phyloP scores from a whole-genome alignment of 1,139 yeast genomes.

The Lizanozyma gosingica region DNA sequence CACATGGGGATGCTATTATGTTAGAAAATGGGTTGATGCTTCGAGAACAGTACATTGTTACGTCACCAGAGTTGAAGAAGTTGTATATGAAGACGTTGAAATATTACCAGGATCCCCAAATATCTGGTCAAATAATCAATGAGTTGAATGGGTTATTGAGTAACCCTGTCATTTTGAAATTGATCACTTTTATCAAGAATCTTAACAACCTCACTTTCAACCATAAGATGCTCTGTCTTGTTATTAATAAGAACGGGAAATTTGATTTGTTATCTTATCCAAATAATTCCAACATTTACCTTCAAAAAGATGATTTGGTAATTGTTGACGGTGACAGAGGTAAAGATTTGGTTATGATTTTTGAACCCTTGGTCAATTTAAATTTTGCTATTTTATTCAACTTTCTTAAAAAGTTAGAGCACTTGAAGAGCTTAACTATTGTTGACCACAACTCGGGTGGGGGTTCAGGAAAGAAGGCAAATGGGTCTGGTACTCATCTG shows the following conservation, averaged over 20 bases:
- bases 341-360: constrained; percentile 41
- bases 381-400: constrained; percentile 67
- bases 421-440: constrained; percentile 62
- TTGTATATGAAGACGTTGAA: constrained; percentile 34
- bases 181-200: constrained; percentile 34
- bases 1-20: constrained; percentile 11
- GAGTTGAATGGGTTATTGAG: constrained; percentile 24
- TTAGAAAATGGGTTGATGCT: constrained; percentile 51
- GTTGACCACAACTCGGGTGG: constrained; percentile 13
- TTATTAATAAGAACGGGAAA: constrained; percentile 49
- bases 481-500: constrained; percentile 24
- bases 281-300: constrained; percentile 39
- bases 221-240: constrained; percentile 37
- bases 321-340: constrained; percentile 46
- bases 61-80: constrained; percentile 40
- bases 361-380: constrained; percentile 35
- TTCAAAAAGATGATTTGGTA: constrained; percentile 39
- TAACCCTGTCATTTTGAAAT: constrained; percentile 22
- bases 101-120: constrained; percentile 37
- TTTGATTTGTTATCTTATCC: constrained; percentile 41
- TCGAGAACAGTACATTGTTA: constrained; percentile 41
- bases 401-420: constrained; percentile 69
- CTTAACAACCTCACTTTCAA: constrained; percentile 35
- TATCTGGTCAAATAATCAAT: constrained; percentile 25
- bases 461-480: constrained; percentile 13